A percentile compares a stretch with the other conserved stretches of the same genome.
phyloP scores from a whole-genome alignment of 2,329 filamentous ascomycete species.

The Ascochyta fabae region DNA sequence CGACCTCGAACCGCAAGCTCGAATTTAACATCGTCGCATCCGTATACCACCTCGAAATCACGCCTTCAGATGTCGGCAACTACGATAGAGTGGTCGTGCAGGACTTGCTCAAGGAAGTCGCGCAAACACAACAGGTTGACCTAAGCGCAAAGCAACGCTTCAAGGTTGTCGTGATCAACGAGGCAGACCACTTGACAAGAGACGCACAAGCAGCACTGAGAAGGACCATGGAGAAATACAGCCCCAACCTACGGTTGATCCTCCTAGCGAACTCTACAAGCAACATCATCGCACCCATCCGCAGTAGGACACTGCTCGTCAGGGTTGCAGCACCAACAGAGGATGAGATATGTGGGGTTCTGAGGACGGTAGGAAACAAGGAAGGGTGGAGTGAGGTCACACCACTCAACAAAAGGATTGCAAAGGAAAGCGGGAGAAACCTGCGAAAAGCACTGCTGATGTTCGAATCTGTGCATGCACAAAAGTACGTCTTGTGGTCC shows the following conservation, averaged over 20 bases:
- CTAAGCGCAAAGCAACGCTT: conserved; percentile 87
- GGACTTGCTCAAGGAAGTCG: conserved; percentile 94
- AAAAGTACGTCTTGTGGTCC: conserved; percentile 71
- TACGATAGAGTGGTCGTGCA: conserved; percentile 97
- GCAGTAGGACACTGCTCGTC: conserved; percentile 88
- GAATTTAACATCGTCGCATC: conserved; percentile 99
- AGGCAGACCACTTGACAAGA: conserved; percentile 90
- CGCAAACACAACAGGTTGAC: conserved; percentile 99
- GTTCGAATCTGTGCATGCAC: conserved; percentile 96
- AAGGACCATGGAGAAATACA: conserved; percentile 99
- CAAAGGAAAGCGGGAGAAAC: conserved; percentile 88
- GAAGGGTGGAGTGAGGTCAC: conserved; percentile 82
- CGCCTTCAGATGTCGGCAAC: conserved; percentile 92
- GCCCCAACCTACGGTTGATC: conserved; percentile 89
- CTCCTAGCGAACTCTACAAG: conserved; percentile 94
- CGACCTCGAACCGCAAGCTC: conserved; percentile 92
- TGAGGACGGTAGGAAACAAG: conserved; percentile 73
- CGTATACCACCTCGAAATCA: conserved; percentile 98
- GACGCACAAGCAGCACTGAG: conserved; percentile 95
- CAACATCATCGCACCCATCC: conserved; percentile 98
- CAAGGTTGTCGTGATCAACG: conserved; percentile 99
- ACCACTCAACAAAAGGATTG: conserved; percentile 82
- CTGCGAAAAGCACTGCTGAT: conserved; percentile 88
- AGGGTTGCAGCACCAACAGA: conserved; percentile 89
- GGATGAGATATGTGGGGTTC: conserved; percentile 79